Base-by-base conservation (phyloP, 805 yeast species). In the Vanderwaltozyma yarrowii region DNA sequence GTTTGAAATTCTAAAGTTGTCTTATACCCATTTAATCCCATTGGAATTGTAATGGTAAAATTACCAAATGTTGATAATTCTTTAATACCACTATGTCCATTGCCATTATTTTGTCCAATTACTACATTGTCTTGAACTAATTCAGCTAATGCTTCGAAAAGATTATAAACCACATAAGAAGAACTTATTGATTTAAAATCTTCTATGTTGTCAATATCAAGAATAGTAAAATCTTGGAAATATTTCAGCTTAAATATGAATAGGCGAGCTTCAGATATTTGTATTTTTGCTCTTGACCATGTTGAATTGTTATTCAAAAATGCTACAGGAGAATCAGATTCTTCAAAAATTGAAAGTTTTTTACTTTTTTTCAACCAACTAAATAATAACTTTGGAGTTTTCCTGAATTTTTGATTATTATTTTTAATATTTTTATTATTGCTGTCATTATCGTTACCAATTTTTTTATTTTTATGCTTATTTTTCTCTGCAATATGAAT, bases 1-100 rank as follows among this genome's bases (percentile, higher is more conserved):
- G 86, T 76, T 58, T 74, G 77, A 56, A 82, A 80, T 23, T 76
- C 63, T 14, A 81, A 62, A 42, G 62, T 51, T 3, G 64, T 66
- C 44, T 64, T 61, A 1, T 38, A 35, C 5, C 45, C 45, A 33
- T 46, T 40, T 1, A 44, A 23, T 5, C 40, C 47, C 2, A 36
- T 42, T 5, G 61, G 58, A 15, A 56, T 49, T 9, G 41, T 45
- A 1, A 58, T 26, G 10, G 45, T 45, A 30, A 58, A 54, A 38
- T 54, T 51, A 1, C 52, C 50, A 11, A 18, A 40, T 6, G 32
- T 6, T n/a, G 33, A 15, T 11, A 8, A 18, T 13, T 13, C 15
- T 13, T n/a, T 30, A 13, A 13, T 32, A 13, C 23, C 6, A 21
- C 9, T 9, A 39, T 6, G 32, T 10, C n/a, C n/a, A n/a, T n/a